A percentile compares a stretch with the other conserved stretches of the same genome.
Conservation (phyloP, 495 filamentous ascomycete species). For the Stereocaulon alpinum region DNA sequence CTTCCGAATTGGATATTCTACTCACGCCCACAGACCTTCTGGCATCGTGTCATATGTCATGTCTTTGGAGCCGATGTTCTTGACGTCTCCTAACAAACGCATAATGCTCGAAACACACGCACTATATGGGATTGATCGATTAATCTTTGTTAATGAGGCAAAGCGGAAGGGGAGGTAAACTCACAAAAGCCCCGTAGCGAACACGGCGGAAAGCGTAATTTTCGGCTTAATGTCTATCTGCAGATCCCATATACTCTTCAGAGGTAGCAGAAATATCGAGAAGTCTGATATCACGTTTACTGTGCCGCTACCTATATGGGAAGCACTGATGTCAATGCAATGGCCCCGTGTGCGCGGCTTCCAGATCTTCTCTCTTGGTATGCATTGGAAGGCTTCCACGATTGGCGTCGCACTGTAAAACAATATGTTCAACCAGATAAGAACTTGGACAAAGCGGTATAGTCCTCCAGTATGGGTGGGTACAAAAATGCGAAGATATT, state of each 20-base stretch:
- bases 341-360: conserved; percentile 12
- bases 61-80: neutral
- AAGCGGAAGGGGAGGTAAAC: neutral
- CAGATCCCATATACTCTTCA: neutral
- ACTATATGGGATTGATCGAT: neutral
- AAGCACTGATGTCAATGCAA: conserved; percentile 23
- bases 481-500: conserved; percentile 13
- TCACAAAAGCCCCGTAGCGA: conserved; percentile 26
- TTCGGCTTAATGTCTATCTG: conserved; percentile 22
- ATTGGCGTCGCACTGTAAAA: conserved; percentile 1
- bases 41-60: neutral
- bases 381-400: conserved; percentile 8
- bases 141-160: neutral
- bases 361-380: conserved; percentile 13
- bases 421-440: conserved; percentile 10
- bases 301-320: conserved; percentile 20
- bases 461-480: conserved; percentile 3
- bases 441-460: neutral
- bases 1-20: neutral
- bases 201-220: conserved; percentile 25
- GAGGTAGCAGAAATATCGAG: conserved; percentile 24
- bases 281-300: conserved; percentile 28
- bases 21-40: neutral
- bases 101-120: neutral
- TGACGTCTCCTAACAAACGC: neutral